Base-by-base conservation (phyloP, 2,329 filamentous ascomycete species). In the Fusarium clavum region DNA sequence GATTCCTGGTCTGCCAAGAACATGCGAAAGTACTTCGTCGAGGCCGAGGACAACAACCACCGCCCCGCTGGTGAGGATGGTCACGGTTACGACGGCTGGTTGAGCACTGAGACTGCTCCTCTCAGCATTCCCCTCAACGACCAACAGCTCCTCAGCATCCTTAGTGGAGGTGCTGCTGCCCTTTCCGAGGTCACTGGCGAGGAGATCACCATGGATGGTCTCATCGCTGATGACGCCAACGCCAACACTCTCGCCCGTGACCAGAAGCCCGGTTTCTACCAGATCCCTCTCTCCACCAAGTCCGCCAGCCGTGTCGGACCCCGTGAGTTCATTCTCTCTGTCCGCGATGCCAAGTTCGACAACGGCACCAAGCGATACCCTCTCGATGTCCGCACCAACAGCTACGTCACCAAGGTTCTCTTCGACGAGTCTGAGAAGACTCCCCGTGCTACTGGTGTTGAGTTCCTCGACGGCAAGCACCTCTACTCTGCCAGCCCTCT, bases 1-100 rank as follows among this genome's bases (percentile, higher is more conserved):
- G 70, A 77, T 3, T 87, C 86, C 0, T 91, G 89, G 89, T 78
- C 80, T 0, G 81, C 88, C 0, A 78, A 81, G 8, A 88, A 88
- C 64, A 91, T 91, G 88, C 82, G 88, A 63, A 80, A 84, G 65
- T 89, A 90, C 77, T 87, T 87, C 61, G 76, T 81, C 72, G 84
- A 83, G 72, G 76, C 91, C 13, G 89, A 91, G 79, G 82, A 83
- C 47, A 86, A 85, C 79, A 73, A 81, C 29, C 88, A 90, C 75
- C 57, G 74, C 22, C 59, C 67, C 30, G 58, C 58, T 16, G 60
- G 65, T 1, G 52, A 45, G 32, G 30, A 60, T 10, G 53, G 52
- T 10, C 75, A 76, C 40, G 75, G 75, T 1, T 73, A 63, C 8
- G 57, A 67, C 7, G 75, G 75, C 12, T 76, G 67, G 69, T 34